These are phyloP conservation scores for Rhodomyrtus psidioides DNA, from an alignment of 441 rosid genomes.

Conservation along the genomic window DNA sequence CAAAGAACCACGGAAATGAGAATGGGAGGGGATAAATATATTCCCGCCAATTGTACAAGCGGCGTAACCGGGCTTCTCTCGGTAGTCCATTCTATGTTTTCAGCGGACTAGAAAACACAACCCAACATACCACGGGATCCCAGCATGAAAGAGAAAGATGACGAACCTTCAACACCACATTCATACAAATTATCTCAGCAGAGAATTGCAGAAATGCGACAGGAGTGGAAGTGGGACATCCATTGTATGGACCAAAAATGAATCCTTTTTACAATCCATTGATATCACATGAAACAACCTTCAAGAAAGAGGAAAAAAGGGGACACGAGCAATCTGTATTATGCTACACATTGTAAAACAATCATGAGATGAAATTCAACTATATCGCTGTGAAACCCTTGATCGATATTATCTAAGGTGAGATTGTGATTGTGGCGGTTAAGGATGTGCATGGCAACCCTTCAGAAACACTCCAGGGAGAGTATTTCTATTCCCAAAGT, in stretches of 20 bases:
- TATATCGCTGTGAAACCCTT: neutral
- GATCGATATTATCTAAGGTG: neutral
- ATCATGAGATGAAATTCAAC: neutral
- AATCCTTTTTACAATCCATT: neutral
- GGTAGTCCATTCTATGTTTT: conserved; percentile 39
- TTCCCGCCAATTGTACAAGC: conserved; percentile 78
- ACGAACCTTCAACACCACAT: conserved; percentile 55
- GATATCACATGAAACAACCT: neutral
- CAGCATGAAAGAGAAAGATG: conserved; percentile 67
- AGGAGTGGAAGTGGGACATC: no score
- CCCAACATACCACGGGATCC: conserved; percentile 88
- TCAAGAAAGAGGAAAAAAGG: neutral
- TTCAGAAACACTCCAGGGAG: no score
- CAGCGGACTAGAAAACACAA: conserved; percentile 44
- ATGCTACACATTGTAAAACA: neutral
- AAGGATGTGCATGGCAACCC: no score
- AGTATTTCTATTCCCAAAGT: no score
- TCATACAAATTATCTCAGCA: neutral
- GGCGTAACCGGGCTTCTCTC: conserved; percentile 80
- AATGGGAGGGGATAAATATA: no score
- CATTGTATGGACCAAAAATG: neutral
- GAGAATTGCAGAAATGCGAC: neutral
- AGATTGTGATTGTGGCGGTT: neutral
- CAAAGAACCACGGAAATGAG: no score
- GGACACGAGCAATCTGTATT: neutral